phyloP scores from a whole-genome alignment of 768 basidiomycete genomes.

The Candolleomyces efflorescens region DNA sequence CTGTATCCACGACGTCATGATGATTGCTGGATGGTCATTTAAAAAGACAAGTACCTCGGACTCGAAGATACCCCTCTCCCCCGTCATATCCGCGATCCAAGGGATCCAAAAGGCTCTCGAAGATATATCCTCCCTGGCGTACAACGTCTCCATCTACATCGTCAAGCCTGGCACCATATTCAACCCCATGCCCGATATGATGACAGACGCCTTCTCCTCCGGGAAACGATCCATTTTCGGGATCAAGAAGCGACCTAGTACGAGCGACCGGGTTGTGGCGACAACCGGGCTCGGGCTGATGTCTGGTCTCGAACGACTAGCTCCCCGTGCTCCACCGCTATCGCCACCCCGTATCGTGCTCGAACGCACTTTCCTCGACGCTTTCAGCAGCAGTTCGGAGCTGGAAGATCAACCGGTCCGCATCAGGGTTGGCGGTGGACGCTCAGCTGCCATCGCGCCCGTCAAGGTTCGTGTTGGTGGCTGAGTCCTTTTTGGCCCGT shows the following conservation, averaged over 20 bases:
- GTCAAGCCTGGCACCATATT: slow-evolving; percentile 1
- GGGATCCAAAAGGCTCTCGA: slow-evolving; percentile 2
- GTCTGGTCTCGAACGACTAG: neutral
- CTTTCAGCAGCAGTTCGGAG: slow-evolving; percentile 6
- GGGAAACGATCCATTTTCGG: slow-evolving; percentile 2
- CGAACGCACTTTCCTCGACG: slow-evolving; percentile 8
- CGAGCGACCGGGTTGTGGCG: slow-evolving; percentile 2
- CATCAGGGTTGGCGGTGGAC: slow-evolving; percentile 8
- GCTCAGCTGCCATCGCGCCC: slow-evolving; percentile 4
- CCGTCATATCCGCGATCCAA: slow-evolving; percentile 4
- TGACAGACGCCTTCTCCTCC: slow-evolving; percentile 6
- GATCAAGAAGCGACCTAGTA: neutral
- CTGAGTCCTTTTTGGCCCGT: neutral
- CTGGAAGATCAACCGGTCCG: slow-evolving; percentile 5
- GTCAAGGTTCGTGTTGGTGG: slow-evolving; percentile 5
- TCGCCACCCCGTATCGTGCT: neutral
- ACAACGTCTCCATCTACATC: slow-evolving; percentile 1
- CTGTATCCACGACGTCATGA: slow-evolving; percentile 4
- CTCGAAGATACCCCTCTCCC: neutral
- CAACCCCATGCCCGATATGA: neutral
- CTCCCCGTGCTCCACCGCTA: neutral
- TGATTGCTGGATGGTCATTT: slow-evolving; percentile 9
- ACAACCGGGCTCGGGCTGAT: slow-evolving; percentile 4
- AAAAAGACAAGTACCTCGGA: slow-evolving; percentile 1
- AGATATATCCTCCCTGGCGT: neutral